Evolutionary conservation across 441 rosid species (phyloP).

Genomic region (Pelargonium fulgidum): DNA sequence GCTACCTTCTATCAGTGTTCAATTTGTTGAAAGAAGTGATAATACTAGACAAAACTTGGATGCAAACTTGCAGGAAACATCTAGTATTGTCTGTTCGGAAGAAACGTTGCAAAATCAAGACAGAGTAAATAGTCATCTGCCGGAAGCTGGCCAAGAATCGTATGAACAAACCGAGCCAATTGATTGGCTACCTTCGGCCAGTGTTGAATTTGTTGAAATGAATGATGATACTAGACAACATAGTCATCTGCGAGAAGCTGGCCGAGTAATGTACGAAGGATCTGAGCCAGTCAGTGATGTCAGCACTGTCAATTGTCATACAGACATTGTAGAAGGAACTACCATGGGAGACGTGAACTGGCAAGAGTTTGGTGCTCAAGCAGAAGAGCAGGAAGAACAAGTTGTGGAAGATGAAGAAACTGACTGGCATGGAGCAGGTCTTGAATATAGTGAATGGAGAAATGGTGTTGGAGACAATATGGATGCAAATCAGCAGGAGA

Average conservation of each 20-base stretch:
- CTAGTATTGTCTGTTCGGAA: constrained; percentile 1
- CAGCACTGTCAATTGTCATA: constrained; percentile 20
- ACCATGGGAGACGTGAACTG: constrained; percentile 25
- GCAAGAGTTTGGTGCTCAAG: constrained; percentile 29
- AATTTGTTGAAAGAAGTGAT: not conserved
- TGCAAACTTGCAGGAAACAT: not conserved
- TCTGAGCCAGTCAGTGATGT: constrained; percentile 26
- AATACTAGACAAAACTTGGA: not conserved
- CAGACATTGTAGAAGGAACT: constrained; percentile 29
- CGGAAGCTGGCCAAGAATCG: not conserved
- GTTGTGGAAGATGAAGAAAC: constrained; percentile 36
- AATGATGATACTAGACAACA: constrained; percentile 29
- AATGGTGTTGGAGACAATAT: constrained; percentile 32
- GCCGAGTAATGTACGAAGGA: constrained; percentile 32
- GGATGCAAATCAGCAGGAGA: constrained; percentile 32
- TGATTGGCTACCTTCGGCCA: constrained; percentile 3
- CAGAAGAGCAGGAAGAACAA: constrained; percentile 36
- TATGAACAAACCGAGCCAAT: not conserved
- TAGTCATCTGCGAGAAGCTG: constrained; percentile 20
- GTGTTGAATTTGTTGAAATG: constrained; percentile 31
- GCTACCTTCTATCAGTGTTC: constrained; percentile 23
- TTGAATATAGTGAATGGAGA: constrained; percentile 37
- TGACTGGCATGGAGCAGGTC: constrained; percentile 33
- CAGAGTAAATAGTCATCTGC: not conserved
- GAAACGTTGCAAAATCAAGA: constrained; percentile 4